These are phyloP conservation scores for Gamarada debralockiae DNA, from an alignment of 495 filamentous ascomycete genomes.

Conservation along the genomic window DNA sequence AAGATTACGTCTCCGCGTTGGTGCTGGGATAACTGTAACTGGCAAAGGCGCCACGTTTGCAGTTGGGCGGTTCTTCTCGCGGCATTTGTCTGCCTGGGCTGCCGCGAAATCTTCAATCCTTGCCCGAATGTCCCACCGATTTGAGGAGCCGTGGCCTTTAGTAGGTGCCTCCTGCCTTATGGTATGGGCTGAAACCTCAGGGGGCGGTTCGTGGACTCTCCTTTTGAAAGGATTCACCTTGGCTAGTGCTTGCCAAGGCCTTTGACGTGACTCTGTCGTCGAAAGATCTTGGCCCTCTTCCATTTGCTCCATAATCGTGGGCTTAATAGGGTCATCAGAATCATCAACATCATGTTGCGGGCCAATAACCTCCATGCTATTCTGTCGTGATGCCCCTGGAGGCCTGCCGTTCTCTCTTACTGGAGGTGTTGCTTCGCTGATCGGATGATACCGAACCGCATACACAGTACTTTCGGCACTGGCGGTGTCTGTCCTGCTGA, in stretches of 20 bases:
- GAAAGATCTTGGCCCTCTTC: not conserved
- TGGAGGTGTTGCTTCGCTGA: slow-evolving; percentile 61
- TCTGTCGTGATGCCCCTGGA: not conserved
- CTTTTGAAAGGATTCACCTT: slow-evolving; percentile 30
- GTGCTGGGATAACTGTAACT: slow-evolving; percentile 66
- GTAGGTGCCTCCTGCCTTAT: slow-evolving; percentile 13
- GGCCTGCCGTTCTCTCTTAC: slow-evolving; percentile 19
- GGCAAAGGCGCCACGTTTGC: slow-evolving; percentile 37
- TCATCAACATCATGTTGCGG: not conserved
- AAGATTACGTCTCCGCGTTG: slow-evolving; percentile 37
- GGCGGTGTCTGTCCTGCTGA: slow-evolving; percentile 27
- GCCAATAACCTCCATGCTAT: slow-evolving; percentile 11
- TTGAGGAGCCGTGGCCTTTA: slow-evolving; percentile 25
- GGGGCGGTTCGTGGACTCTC: slow-evolving; percentile 21
- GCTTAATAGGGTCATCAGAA: slow-evolving; percentile 30
- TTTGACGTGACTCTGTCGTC: slow-evolving; percentile 1
- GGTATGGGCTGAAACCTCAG: slow-evolving; percentile 22
- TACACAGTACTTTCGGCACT: slow-evolving; percentile 82
- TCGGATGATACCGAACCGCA: slow-evolving; percentile 76
- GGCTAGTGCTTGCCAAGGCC: slow-evolving; percentile 14
- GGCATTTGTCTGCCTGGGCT: slow-evolving; percentile 29
- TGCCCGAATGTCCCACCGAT: slow-evolving; percentile 14
- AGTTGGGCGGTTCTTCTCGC: slow-evolving; percentile 24
- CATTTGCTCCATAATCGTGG: slow-evolving; percentile 10
- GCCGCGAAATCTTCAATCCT: slow-evolving; percentile 22